Base-by-base conservation (phyloP, 345 rosid species). In the Lenwebbia sp. region DNA sequence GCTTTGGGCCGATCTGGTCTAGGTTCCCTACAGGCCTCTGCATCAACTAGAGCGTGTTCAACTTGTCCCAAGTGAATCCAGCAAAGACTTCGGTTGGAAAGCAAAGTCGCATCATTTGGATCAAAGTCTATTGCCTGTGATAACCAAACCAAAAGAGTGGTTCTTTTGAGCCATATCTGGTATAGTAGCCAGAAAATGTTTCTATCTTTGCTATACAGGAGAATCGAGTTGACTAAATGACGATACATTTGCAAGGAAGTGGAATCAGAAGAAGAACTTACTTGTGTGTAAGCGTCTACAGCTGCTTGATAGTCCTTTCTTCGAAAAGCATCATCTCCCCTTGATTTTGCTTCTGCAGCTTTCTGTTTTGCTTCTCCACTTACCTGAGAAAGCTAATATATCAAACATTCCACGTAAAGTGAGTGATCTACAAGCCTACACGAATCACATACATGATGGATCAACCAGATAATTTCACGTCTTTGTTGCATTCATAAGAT, bases 31-130 rank as follows among this genome's bases (percentile, higher is more conserved):
- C 98, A 95, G 30, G 89, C 90, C 92, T 90, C 92, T 47, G 96
- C 99, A 92, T 96, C 99, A 10, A 92, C 88, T 83, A 95, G 90
- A 21, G 99, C 98, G 28, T 92, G 94, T 40, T 95, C 97, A 60
- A 94, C 91, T 86, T 95, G 95, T 83, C 97, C 96, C 54, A 92
- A 84, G 44, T 92, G 95, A 52, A 95, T 84, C 98, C 98, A 95
- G 87, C 98, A 95, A 52, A 95, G 95, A 88, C 99, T 96, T 92
- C 99, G 92, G 87, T 96, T 95, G 28, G 99, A 94, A 87, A 86
- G 88, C 74, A 96, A 88, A 14, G 94, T 91, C 40, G 92, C 95
- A 90, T 96, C 96, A 54, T 90, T 92, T 5, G 97, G 98, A 84
- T 96, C 98, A 74, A 94, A 90, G 91, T 94, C 98, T 89, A 93